A percentile compares a stretch with the other conserved stretches of the same genome.
These are phyloP conservation scores for Sclerotinia spermophila DNA, from an alignment of 2,329 filamentous ascomycete genomes.

Conservation along the genomic window DNA sequence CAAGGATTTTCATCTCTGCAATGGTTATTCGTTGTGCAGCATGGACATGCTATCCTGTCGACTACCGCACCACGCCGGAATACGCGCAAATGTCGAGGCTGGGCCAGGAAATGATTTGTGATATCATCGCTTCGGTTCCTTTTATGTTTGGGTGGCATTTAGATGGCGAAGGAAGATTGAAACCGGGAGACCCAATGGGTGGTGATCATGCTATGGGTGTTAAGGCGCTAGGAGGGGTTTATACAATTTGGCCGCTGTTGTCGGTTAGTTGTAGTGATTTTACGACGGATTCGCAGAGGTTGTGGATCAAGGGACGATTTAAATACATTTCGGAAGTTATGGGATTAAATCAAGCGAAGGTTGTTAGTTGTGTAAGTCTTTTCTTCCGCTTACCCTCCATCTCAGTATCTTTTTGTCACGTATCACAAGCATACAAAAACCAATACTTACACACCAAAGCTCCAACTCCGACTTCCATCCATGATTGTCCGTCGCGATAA, in stretches of 20 bases:
- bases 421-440: neutral
- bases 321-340: constrained; percentile 52
- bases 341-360: constrained; percentile 56
- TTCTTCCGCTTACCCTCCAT: neutral
- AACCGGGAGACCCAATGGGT: constrained; percentile 22
- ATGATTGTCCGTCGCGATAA: constrained; percentile 51
- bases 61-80: constrained; percentile 60
- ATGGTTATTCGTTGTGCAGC: constrained; percentile 57
- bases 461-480: constrained; percentile 56
- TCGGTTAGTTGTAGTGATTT: constrained; percentile 55
- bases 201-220: constrained; percentile 28
- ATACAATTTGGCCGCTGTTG: constrained; percentile 56
- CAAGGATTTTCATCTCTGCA: constrained; percentile 52
- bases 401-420: neutral
- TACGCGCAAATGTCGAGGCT: constrained; percentile 53
- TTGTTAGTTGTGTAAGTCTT: constrained; percentile 49
- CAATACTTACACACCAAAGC: constrained; percentile 38
- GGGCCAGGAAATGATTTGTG: constrained; percentile 52
- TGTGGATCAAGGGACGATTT: constrained; percentile 53
- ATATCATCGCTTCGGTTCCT: constrained; percentile 59
- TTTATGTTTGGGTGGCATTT: constrained; percentile 59
- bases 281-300: constrained; percentile 54
- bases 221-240: constrained; percentile 56
- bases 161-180: constrained; percentile 40
- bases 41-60: constrained; percentile 57